These are phyloP conservation scores for Croton laevigatus DNA, from an alignment of 441 rosid genomes.

Conservation along the genomic window DNA sequence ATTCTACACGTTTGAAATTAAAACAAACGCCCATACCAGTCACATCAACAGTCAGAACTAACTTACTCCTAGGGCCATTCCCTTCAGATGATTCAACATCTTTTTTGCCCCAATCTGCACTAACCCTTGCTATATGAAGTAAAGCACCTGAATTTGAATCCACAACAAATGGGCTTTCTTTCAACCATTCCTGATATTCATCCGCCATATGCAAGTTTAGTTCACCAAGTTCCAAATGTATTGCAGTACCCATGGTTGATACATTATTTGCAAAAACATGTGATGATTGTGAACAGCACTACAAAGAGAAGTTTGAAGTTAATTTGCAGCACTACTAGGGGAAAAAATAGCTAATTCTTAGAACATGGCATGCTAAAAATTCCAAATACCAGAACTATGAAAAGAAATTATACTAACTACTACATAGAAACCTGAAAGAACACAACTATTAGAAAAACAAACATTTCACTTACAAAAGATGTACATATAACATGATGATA, in stretches of 20 bases:
- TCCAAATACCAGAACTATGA: slow-evolving; percentile 5
- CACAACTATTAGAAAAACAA: neutral
- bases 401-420: neutral
- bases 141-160: slow-evolving; percentile 95
- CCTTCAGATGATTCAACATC: slow-evolving; percentile 68
- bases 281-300: slow-evolving; percentile 97
- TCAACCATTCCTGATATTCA: slow-evolving; percentile 88
- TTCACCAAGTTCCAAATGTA: slow-evolving; percentile 97
- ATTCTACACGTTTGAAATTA: slow-evolving; percentile 72
- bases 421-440: neutral
- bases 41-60: slow-evolving; percentile 82
- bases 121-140: slow-evolving; percentile 86
- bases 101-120: slow-evolving; percentile 90
- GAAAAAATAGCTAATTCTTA: slow-evolving; percentile 9
- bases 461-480: neutral
- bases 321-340: neutral
- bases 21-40: slow-evolving; percentile 83
- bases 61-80: slow-evolving; percentile 54
- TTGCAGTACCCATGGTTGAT: slow-evolving; percentile 67
- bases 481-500: neutral
- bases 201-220: slow-evolving; percentile 90
- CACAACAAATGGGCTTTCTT: slow-evolving; percentile 76
- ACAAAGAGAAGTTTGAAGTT: slow-evolving; percentile 28
- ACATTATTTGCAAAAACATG: slow-evolving; percentile 92
- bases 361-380: slow-evolving; percentile 1